A percentile compares a stretch with the other conserved stretches of the same genome.
phyloP scores from a whole-genome alignment of 2,329 filamentous ascomycete species.

The Xylaria sp. region DNA sequence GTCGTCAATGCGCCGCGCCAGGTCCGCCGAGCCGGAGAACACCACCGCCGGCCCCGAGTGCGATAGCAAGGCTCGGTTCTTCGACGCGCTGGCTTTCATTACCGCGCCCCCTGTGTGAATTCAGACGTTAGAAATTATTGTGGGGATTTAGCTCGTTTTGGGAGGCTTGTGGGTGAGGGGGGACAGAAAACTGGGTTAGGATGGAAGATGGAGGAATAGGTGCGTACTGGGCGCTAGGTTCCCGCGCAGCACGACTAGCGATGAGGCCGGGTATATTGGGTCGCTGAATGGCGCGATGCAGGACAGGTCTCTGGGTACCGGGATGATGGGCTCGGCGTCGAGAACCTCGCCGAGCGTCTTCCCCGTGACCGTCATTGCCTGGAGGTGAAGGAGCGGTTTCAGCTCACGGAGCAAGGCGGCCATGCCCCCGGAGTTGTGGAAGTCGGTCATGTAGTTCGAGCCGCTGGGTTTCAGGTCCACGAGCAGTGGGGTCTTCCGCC shows the following conservation, averaged over 20 bases:
- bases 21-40: constrained; percentile 80
- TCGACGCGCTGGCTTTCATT: constrained; percentile 87
- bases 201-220: neutral
- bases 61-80: constrained; percentile 69
- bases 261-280: constrained; percentile 77
- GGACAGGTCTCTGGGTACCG: constrained; percentile 50
- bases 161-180: no score
- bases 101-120: constrained; percentile 70
- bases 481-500: constrained; percentile 80
- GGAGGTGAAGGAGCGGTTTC: constrained; percentile 78
- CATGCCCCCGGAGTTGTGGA: constrained; percentile 89
- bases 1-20: constrained; percentile 71
- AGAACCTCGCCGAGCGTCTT: constrained; percentile 85
- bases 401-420: constrained; percentile 82
- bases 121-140: neutral
- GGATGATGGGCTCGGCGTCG: constrained; percentile 71
- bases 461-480: constrained; percentile 89
- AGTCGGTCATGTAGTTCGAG: constrained; percentile 88
- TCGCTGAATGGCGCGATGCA: constrained; percentile 73
- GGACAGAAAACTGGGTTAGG: neutral
- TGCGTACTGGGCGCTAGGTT: constrained; percentile 75
- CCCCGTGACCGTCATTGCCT: constrained; percentile 84
- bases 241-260: constrained; percentile 82
- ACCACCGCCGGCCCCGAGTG: constrained; percentile 64
- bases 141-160: neutral